These are phyloP conservation scores for Saccharomycopsis sp. DNA, from an alignment of 805 yeast species.

Conservation along the genomic window DNA sequence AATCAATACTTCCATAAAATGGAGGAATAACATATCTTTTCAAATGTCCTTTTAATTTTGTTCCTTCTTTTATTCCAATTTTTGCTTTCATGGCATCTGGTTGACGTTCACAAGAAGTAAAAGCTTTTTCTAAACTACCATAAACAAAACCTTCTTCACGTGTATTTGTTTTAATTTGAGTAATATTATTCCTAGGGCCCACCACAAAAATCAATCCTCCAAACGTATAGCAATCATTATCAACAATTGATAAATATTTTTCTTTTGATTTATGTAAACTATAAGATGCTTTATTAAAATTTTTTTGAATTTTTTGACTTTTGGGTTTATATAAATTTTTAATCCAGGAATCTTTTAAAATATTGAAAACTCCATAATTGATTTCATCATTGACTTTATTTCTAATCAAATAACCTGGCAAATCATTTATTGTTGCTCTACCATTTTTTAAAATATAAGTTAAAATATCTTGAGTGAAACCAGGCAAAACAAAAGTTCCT, in stretches of 20 bases:
- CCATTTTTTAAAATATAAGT: constrained; percentile 7
- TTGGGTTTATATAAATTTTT: constrained; percentile 14
- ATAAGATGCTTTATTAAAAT: constrained; percentile 20
- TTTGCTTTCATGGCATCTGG: constrained; percentile 22
- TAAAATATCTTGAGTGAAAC: constrained; percentile 16
- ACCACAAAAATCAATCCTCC: constrained; percentile 54
- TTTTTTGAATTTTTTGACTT: constrained; percentile 21
- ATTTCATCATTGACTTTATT: neutral
- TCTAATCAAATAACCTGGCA: constrained; percentile 28
- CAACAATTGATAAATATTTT: constrained; percentile 29
- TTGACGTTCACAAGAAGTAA: constrained; percentile 20
- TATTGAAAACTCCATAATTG: constrained; percentile 5
- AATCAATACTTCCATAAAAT: constrained; percentile 56
- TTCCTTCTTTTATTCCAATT: constrained; percentile 18
- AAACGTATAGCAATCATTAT: constrained; percentile 36
- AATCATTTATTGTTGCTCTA: constrained; percentile 23
- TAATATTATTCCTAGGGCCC: constrained; percentile 41
- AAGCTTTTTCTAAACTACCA: constrained; percentile 25
- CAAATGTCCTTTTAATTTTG: constrained; percentile 12
- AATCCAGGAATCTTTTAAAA: constrained; percentile 8
- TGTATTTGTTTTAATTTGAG: constrained; percentile 37
- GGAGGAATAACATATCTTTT: constrained; percentile 52
- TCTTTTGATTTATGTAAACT: constrained; percentile 22
- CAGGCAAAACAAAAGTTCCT: constrained; percentile 15
- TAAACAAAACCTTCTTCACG: constrained; percentile 31